Evolutionary conservation across 1,284 basidiomycete genomes (phyloP).

Genomic region (Pseudozyma sp.): DNA sequence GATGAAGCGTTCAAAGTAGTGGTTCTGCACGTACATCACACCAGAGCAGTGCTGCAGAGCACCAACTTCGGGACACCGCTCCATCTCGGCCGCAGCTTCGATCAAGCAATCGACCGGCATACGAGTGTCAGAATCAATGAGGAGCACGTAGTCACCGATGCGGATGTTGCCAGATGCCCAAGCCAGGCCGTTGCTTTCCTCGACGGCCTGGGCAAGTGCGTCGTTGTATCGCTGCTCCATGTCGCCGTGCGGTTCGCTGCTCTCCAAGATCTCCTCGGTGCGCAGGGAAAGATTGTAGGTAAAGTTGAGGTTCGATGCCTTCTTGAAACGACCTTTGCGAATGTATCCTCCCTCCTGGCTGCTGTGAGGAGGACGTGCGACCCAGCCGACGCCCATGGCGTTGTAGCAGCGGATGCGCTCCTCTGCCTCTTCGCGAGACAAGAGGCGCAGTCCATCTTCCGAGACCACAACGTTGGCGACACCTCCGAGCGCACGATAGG

Average conservation of each 20-base stretch:
- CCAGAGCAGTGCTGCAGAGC: conserved; percentile 86
- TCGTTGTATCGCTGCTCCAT: background rate
- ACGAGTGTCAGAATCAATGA: conserved; percentile 79
- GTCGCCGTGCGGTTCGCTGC: conserved; percentile 1
- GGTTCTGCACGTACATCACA: conserved; percentile 84
- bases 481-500: conserved; percentile 1
- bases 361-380: conserved; percentile 76
- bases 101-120: conserved; percentile 86
- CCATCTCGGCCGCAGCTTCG: conserved; percentile 83
- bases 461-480: conserved; percentile 4
- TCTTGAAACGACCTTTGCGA: conserved; percentile 89
- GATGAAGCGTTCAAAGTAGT: conserved; percentile 88
- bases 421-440: conserved; percentile 3
- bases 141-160: conserved; percentile 53
- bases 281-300: conserved; percentile 78
- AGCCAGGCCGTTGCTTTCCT: conserved; percentile 67
- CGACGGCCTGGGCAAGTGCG: background rate
- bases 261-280: conserved; percentile 78
- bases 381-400: conserved; percentile 76
- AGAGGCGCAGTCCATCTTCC: background rate
- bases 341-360: conserved; percentile 78
- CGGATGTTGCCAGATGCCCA: conserved; percentile 48
- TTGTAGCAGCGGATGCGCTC: conserved; percentile 7
- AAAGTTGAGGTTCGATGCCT: conserved; percentile 90
- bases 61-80: conserved; percentile 79